Percentiles rank a stretch among this genome's conserved stretches.
phyloP scores from a whole-genome alignment of 306 rosid genomes.

The Lathyrus oleraceus region DNA sequence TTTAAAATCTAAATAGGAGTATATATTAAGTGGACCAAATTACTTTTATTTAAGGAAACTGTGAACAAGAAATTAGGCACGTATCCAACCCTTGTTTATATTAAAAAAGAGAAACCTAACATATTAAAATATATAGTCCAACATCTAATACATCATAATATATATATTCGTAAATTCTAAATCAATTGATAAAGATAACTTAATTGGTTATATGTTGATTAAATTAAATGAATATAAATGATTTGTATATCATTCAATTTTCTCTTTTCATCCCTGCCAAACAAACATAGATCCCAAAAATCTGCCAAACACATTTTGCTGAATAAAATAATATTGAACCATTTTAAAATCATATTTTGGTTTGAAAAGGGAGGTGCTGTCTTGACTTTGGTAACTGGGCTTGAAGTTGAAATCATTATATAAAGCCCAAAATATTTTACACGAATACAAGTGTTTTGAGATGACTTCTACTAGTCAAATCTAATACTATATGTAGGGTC shows the following conservation, averaged over 20 bases:
- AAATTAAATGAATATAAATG: too few species aligned
- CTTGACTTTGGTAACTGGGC: slow-evolving; percentile 25
- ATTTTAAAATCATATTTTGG: neutral
- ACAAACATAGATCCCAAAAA: neutral
- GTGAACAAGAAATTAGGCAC: neutral
- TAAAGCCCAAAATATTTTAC: slow-evolving; percentile 11
- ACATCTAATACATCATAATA: neutral
- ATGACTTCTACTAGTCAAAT: slow-evolving; percentile 1
- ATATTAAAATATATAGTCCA: neutral
- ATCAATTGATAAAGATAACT: too few species aligned
- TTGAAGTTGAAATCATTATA: slow-evolving; percentile 1
- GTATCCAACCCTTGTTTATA: neutral
- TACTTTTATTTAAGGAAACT: neutral
- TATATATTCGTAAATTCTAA: too few species aligned
- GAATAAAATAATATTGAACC: neutral
- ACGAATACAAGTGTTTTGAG: slow-evolving; percentile 7
- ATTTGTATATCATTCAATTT: too few species aligned
- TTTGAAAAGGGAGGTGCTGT: slow-evolving; percentile 13
- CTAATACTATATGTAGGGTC: neutral
- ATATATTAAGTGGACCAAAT: neutral
- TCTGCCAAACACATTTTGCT: neutral
- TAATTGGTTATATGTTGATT: too few species aligned
- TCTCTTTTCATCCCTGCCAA: too few species aligned
- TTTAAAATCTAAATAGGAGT: neutral
- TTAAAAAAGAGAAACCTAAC: neutral